phyloP scores from a whole-genome alignment of 164 flowering plant species.

The Euptelea pleiosperma region DNA sequence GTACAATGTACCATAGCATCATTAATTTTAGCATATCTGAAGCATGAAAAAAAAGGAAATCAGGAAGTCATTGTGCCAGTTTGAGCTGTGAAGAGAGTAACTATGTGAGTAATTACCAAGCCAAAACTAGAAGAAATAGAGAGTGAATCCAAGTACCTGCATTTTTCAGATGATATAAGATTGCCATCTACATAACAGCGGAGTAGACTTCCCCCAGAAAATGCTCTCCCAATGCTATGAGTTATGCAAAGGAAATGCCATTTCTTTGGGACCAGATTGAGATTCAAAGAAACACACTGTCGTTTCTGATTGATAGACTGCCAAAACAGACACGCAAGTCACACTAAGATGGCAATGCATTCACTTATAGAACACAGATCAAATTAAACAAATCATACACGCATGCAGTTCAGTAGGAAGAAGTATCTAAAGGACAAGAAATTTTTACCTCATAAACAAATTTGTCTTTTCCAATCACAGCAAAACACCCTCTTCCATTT shows the following conservation, averaged over 20 bases:
- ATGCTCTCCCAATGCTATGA: constrained; percentile 93
- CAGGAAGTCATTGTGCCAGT: background rate
- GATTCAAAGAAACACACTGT: constrained; percentile 52
- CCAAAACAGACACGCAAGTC: constrained; percentile 14
- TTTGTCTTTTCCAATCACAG: constrained; percentile 62
- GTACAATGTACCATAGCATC: constrained; percentile 63
- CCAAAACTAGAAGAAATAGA: constrained; percentile 1
- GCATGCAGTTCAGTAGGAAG: background rate
- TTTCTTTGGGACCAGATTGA: constrained; percentile 58
- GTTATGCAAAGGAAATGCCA: constrained; percentile 94
- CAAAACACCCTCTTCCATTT: constrained; percentile 85
- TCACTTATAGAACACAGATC: constrained; percentile 1
- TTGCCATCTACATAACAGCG: constrained; percentile 80
- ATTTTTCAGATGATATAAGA: constrained; percentile 83
- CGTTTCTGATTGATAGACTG: constrained; percentile 86
- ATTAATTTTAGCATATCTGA: constrained; percentile 83
- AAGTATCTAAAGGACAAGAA: background rate
- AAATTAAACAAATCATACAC: background rate
- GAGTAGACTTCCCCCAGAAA: constrained; percentile 93
- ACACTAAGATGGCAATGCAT: background rate
- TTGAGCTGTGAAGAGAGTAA: background rate
- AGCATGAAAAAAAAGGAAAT: constrained; percentile 14
- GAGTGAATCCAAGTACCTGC: constrained; percentile 56
- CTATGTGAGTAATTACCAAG: background rate
- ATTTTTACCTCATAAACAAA: constrained; percentile 70